Evolutionary conservation across 179 eudicot species (phyloP), one percentile per base, ranked within the genome.

Genomic region (Amaranthus tricolor): DNA sequence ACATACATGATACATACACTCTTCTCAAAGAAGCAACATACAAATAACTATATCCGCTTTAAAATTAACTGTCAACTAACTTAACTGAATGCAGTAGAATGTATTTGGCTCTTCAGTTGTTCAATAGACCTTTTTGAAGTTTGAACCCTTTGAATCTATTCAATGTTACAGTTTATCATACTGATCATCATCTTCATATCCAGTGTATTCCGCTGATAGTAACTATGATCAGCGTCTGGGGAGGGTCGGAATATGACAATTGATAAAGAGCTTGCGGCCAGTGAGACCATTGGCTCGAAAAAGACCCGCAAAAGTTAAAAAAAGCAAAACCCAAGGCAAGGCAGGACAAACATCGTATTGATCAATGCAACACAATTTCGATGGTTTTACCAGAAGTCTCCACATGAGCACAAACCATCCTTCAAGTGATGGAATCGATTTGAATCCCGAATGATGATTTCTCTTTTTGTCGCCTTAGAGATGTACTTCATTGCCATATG

Each of bases 381-480:
- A 59, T 17, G 11, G 9, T 7, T 4, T 85, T 81, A 86, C 91
- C 89, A 89, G 68, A 88, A 86, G 62, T 89, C 85, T 51, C 82
- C 84, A 81, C 91, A 89, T 5, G 93, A 89, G 76, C 91, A 89
- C 0, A 48, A 57, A 52, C 93, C 93, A 52, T 84, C 78, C 62
- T 43, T 78, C 14, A 89, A 80, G 77, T 85, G 89, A 71, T 89
- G 93, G 77, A 89, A 89, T 79, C 91, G 76, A 75, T 87, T 85
- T 5, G 85, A 79, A 71, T 89, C 91, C 60, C 93, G 78, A 44
- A 89, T 78, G 6, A 89, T 73, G 0, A 89, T 87, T 47, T 82
- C 87, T 75, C 91, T 84, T 47, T 81, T 81, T 7, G 79, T 84
- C 9, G 77, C 85, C 72, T 72, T 53, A 6, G 89, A 84, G 52